Evolutionary conservation across 768 basidiomycete species (phyloP), one percentile per base, ranked within the genome.

Genomic region (Termitomyces sp.): DNA sequence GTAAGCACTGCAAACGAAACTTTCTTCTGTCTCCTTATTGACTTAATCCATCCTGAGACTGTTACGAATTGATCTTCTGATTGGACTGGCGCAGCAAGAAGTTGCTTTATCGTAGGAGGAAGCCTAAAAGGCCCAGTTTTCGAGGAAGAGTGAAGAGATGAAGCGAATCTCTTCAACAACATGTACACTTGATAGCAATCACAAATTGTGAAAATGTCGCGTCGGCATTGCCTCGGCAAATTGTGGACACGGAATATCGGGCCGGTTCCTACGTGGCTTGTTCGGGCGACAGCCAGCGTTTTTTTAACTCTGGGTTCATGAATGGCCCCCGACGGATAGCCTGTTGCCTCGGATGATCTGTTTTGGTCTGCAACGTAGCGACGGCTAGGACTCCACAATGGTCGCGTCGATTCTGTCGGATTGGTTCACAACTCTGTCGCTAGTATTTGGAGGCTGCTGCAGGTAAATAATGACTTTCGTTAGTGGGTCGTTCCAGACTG

Each of bases 381-480:
- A n/a, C 14, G 38, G 19, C 31, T 33, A 19, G 28, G 23, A 46
- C 40, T 42, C 30, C 21, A 23, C 15, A 14, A 63, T 61, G 63
- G 30, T 53, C 53, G 15, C 43, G 53, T 47, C 56, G 5, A 44
- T 53, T 31, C 33, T 67, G 23, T 61, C 61, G n/a, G 64, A 68
- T 53, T 94, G 88, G 90, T 54, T 78, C 8, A 71, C 83, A 10
- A 85, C 91, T 0, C 68, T 95, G 26, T 73, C 83, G 1, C 74
- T 94, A 21, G 81, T 94, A 10, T 95, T 97, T 66, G 93, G 92
- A 1, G 94, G 94, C 1, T 97, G 94, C 70, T 97, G 94, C 76
- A 85, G 86, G 79, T 81, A 50, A 50, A 21, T 47, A 28, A 50
- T 12, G 15, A 35, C 38, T 12, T n/a, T 38, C 41, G 12, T 17